Evolutionary conservation across 257 asterid genomes (phyloP).

Genomic region (Cinchona pubescens): DNA sequence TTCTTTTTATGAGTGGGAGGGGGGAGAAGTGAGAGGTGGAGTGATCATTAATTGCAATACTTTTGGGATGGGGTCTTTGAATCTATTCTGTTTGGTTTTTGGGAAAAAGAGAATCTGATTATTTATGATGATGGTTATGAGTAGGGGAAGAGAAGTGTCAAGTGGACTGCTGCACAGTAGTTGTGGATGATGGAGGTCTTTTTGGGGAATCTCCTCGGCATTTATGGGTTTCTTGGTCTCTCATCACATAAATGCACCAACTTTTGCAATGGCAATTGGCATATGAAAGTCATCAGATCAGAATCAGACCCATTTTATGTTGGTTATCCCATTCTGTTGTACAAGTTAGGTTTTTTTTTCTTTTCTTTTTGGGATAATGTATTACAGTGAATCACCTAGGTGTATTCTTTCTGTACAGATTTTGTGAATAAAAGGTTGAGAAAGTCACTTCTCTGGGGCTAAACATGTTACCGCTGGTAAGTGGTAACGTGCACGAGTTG

Average conservation of each 20-base stretch:
- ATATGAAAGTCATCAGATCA: not conserved
- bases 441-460: too few species aligned
- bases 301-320: not conserved
- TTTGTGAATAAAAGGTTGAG: too few species aligned
- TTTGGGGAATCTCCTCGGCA: not conserved
- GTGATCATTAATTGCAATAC: slow-evolving; percentile 20
- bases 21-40: too few species aligned
- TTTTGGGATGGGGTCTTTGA: not conserved
- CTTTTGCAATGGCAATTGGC: not conserved
- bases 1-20: slow-evolving; percentile 12
- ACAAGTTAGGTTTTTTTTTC: too few species aligned
- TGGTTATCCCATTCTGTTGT: not conserved
- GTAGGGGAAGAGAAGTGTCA: not conserved
- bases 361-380: not conserved
- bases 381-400: not conserved
- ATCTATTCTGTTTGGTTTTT: not conserved
- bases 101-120: slow-evolving; percentile 5
- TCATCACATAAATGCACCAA: not conserved
- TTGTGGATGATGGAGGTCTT: not conserved
- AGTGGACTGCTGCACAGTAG: not conserved
- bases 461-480: too few species aligned
- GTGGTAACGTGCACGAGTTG: too few species aligned
- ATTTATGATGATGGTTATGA: not conserved
- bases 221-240: not conserved
- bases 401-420: not conserved